phyloP scores from a whole-genome alignment of 148 eudicot genomes.

The Chenopodium formosanum region DNA sequence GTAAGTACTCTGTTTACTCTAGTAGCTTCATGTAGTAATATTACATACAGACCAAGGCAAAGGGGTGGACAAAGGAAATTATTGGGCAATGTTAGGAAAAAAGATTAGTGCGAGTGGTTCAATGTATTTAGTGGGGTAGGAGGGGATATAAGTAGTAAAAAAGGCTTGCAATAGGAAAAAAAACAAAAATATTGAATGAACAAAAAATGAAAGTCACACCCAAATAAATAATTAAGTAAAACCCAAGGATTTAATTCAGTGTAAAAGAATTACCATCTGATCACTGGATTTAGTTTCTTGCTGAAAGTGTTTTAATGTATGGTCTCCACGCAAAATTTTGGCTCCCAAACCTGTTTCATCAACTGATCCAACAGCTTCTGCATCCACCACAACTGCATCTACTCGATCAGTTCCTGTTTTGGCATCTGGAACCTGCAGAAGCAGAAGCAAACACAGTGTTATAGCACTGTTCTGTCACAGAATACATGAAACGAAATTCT shows the following conservation, averaged over 20 bases:
- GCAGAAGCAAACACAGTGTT: conserved; percentile 10
- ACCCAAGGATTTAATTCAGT: not conserved
- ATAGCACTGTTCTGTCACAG: not conserved
- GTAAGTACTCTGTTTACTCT: not conserved
- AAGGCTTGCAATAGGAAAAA: not conserved
- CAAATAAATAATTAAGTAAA: not conserved
- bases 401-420: conserved; percentile 69
- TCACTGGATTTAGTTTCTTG: conserved; percentile 31
- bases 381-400: conserved; percentile 85
- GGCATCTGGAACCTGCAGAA: conserved; percentile 76
- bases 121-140: not conserved
- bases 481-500: not conserved
- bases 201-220: not conserved
- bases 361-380: conserved; percentile 58
- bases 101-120: no score
- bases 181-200: not conserved
- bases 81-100: no score
- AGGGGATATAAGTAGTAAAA: not conserved
- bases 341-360: conserved; percentile 57
- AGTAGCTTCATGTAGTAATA: no score
- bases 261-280: conserved; percentile 29
- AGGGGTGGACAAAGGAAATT: not conserved
- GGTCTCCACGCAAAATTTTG: conserved; percentile 73
- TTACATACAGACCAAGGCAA: not conserved
- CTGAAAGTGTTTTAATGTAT: conserved; percentile 39